Percentiles rank a stretch among this genome's conserved stretches.
Evolutionary conservation across 768 basidiomycete genomes (phyloP).

Genomic region (Chalciporus sphaerocephalus): DNA sequence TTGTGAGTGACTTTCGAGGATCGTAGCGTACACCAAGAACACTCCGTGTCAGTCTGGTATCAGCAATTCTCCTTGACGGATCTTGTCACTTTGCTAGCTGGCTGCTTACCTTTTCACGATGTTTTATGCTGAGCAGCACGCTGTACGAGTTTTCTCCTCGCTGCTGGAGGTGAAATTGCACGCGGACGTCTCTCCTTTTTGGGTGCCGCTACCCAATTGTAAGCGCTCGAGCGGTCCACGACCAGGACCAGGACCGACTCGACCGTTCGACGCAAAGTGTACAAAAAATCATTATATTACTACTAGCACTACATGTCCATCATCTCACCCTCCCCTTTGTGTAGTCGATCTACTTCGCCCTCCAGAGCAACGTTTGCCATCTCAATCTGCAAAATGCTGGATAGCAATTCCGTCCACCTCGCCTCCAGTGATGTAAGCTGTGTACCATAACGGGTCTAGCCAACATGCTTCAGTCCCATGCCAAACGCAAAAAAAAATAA

Average conservation of each 20-base stretch:
- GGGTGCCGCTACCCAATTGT: slow-evolving; percentile 3
- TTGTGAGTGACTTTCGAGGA: slow-evolving; percentile 5
- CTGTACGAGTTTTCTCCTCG: slow-evolving; percentile 8
- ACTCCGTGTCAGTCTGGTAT: slow-evolving; percentile 13
- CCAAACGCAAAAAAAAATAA: not conserved
- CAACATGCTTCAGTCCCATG: not conserved
- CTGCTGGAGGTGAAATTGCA: slow-evolving; percentile 14
- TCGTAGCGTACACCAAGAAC: slow-evolving; percentile 10
- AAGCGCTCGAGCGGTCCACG: not conserved
- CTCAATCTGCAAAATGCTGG: slow-evolving; percentile 87
- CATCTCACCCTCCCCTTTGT: slow-evolving; percentile 58
- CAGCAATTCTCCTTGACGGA: not conserved
- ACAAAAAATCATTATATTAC: not conserved
- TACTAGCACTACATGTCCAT: slow-evolving; percentile 29
- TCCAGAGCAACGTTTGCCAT: slow-evolving; percentile 91
- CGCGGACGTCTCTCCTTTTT: slow-evolving; percentile 25
- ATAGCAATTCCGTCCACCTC: slow-evolving; percentile 90
- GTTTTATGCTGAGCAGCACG: not conserved
- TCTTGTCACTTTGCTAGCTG: not conserved
- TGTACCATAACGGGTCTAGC: slow-evolving; percentile 69
- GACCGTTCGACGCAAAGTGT: not conserved
- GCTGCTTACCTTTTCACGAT: slow-evolving; percentile 9
- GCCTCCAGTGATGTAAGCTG: slow-evolving; percentile 81
- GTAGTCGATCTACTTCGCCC: slow-evolving; percentile 64
- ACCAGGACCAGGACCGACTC: not conserved